Evolutionary conservation across 495 filamentous ascomycete species (phyloP).

Genomic region (Penicillium maclennaniae): DNA sequence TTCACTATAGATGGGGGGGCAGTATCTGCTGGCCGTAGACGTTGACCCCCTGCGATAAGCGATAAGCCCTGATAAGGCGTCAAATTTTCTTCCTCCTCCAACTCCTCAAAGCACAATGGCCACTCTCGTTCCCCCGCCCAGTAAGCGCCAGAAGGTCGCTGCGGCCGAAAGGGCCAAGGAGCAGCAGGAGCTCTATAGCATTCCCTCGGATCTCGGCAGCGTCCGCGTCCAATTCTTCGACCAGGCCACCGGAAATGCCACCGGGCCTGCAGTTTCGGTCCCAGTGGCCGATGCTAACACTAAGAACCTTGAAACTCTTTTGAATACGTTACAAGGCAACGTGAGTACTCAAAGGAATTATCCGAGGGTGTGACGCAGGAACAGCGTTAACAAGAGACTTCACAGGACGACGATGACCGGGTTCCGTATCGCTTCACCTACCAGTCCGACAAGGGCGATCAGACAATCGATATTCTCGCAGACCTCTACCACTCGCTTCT

Average conservation of each 20-base stretch:
- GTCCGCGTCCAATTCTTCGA: slow-evolving; percentile 87
- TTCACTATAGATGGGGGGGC: too few species aligned
- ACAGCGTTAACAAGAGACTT: neutral
- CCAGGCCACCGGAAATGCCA: slow-evolving; percentile 65
- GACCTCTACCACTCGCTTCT: slow-evolving; percentile 74
- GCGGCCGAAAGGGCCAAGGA: slow-evolving; percentile 64
- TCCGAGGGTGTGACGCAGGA: neutral
- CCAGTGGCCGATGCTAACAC: slow-evolving; percentile 81
- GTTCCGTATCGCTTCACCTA: slow-evolving; percentile 87
- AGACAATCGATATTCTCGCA: slow-evolving; percentile 56
- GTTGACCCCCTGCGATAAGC: slow-evolving; percentile 2
- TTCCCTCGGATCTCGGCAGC: slow-evolving; percentile 69
- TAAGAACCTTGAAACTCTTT: slow-evolving; percentile 85
- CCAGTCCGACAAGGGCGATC: slow-evolving; percentile 52
- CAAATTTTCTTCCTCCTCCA: slow-evolving; percentile 23
- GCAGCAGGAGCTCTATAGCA: slow-evolving; percentile 72
- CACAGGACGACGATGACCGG: slow-evolving; percentile 68
- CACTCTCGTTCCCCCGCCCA: slow-evolving; percentile 82
- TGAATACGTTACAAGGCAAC: slow-evolving; percentile 83
- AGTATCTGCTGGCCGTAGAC: too few species aligned
- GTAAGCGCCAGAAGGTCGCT: slow-evolving; percentile 81
- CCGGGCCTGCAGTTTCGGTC: slow-evolving; percentile 69
- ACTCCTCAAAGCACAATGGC: slow-evolving; percentile 58
- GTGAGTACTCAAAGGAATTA: slow-evolving; percentile 42
- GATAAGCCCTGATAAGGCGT: slow-evolving; percentile 8